Base-by-base conservation (phyloP, 2,329 filamentous ascomycete species). In the Pseudocercospora eumusae region DNA sequence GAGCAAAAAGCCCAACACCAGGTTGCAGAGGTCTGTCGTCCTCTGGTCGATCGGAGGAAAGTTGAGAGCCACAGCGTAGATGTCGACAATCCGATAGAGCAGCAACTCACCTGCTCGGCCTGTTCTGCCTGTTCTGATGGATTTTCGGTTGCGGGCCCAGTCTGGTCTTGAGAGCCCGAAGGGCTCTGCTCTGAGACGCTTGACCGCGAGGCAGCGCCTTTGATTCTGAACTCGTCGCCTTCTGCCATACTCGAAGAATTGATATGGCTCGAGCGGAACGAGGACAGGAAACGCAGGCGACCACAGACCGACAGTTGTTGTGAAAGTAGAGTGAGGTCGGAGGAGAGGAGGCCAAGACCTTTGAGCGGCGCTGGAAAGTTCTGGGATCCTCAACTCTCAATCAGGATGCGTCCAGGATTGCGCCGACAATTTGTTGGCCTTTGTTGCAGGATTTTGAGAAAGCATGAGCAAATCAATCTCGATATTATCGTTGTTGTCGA, bases 201-300 rank as follows among this genome's bases (percentile, higher is more conserved):
- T 23, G 57, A 56, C 52, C 31, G 33, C 28, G 57, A 50, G 44
- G 68, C 68, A 13, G 68, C 68, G 42, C 66, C 68, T 57, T 67
- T 68, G 57, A 68, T 67, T 42, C 64, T 59, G 55, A 66, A 60
- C 33, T 68, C 69, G 28, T 65, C 63, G 45, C 62, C 59, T 47
- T 67, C 60, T 25, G 65, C 56, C 68, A 70, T 70, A n/a, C n/a
- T n/a, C n/a, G n/a, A n/a, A n/a, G n/a, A 25, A 33, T 65, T 54
- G 44, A 31, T 42, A 47, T 57, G 44, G 18, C 25, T 45, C 15
- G 45, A 18, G 27, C 11, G 20, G 33, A 40, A 23, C 3, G 15
- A 10, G 53, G 28, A 36, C 45, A 2, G 15, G 36, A 53, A 44
- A 31, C 15, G 28, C 50, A 36, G 15, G 50, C 50, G 50, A 54